Evolutionary conservation across 805 yeast species (phyloP), one percentile per base, ranked within the genome.

Genomic region (Metschnikowia continentalis): DNA sequence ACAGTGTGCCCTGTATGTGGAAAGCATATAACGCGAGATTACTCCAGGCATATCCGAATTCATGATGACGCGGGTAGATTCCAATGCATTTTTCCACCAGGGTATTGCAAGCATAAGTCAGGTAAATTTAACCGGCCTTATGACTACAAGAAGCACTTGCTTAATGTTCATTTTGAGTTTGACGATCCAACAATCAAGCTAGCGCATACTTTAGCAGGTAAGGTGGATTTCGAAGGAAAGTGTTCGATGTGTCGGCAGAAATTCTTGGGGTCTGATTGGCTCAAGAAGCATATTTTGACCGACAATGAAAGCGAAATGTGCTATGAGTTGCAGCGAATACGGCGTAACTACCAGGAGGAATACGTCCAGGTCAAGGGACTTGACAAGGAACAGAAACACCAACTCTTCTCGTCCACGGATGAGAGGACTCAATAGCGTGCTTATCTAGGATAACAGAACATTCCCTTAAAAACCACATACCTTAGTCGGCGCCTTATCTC

Each of bases 181-280:
- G 77, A 73, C 53, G 72, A 72, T 51, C 72, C 76, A 15, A 57
- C 63, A 46, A 76, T 74, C 13, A 72, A 68, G 48, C 54, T 69
- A 5, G 72, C 75, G 2, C 68, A 69, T 37, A 74, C 70, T 32
- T 61, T 74, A 48, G 72, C 76, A 0, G 77, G 72, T 45, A 74
- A 73, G 54, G 57, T 74, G 23, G 74, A 75, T 6, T 56, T 70
- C 30, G 39, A 55, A 22, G 78, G 78, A 1, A 51, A 60, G 19
- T 74, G 78, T 51, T 59, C 61, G 19, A 74, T 74, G 1, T 84
- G 88, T 61, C 83, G 84, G 0, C 62, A 60, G 15, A 60, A 76
- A 40, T 75, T 71, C 57, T 60, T 67, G 13, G 88, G 83, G 7
- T 67, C 67, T 26, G 77, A 72, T 17, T 84, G 88, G 88, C 66